Conservation (phyloP, 208 protist species). For the Crithidia brevicula region DNA sequence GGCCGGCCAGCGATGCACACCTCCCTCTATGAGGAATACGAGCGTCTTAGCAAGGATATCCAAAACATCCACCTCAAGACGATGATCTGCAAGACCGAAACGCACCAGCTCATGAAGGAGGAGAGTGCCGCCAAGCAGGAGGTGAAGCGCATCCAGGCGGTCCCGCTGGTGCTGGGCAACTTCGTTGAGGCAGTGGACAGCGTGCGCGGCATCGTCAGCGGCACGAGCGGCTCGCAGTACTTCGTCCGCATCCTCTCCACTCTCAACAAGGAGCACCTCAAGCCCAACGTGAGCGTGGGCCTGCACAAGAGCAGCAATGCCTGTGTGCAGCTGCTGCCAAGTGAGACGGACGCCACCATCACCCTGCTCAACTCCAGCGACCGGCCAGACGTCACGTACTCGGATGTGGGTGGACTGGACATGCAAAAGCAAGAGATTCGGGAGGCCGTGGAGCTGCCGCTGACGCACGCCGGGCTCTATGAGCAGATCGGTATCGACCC, state of each 20-base stretch:
- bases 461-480: constrained; percentile 99
- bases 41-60: constrained; percentile 68
- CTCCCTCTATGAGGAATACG: constrained; percentile 85
- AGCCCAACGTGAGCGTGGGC: constrained; percentile 99
- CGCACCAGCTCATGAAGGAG: constrained; percentile 88
- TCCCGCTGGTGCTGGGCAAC: constrained; percentile 99
- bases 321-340: constrained; percentile 98
- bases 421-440: constrained; percentile 99
- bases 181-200: constrained; percentile 99
- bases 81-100: constrained; percentile 90
- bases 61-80: constrained; percentile 88
- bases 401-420: constrained; percentile 98
- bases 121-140: constrained; percentile 92
- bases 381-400: constrained; percentile 95
- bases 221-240: constrained; percentile 97
- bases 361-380: constrained; percentile 94
- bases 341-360: constrained; percentile 98
- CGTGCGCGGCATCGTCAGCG: constrained; percentile 94
- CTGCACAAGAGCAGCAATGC: constrained; percentile 99
- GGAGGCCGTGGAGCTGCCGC: constrained; percentile 99
- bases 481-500: constrained; percentile 99
- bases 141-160: constrained; percentile 99
- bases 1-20: background rate
- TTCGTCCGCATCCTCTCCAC: constrained; percentile 98
- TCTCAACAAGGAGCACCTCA: constrained; percentile 98